Evolutionary conservation across 2,329 filamentous ascomycete genomes (phyloP).

Genomic region (Coniochaeta sp.): DNA sequence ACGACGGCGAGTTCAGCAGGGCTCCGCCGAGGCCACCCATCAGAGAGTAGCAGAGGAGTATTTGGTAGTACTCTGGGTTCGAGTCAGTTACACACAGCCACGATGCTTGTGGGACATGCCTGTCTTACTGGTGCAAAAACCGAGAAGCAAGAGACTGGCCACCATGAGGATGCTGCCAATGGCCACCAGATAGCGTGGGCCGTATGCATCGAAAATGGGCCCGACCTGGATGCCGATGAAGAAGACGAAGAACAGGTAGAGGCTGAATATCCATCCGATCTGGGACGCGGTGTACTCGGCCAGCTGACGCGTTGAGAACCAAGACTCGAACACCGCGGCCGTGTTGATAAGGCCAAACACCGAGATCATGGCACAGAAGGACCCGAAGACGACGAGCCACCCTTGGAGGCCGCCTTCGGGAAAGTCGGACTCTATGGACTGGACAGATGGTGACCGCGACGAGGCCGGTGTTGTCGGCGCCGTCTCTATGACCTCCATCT

Average conservation of each 20-base stretch:
- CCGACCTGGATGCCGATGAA: slow-evolving; percentile 78
- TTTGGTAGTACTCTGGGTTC: slow-evolving; percentile 64
- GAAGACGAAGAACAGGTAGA: slow-evolving; percentile 76
- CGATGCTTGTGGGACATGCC: not conserved
- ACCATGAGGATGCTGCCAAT: slow-evolving; percentile 56
- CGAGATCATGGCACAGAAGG: slow-evolving; percentile 64
- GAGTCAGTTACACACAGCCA: slow-evolving; percentile 4
- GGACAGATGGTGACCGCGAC: slow-evolving; percentile 7
- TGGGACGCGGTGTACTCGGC: slow-evolving; percentile 56
- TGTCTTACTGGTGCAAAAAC: slow-evolving; percentile 49
- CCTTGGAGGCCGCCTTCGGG: slow-evolving; percentile 68
- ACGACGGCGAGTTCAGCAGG: slow-evolving; percentile 69
- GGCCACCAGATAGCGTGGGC: slow-evolving; percentile 60
- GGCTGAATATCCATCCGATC: slow-evolving; percentile 81
- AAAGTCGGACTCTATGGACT: slow-evolving; percentile 31
- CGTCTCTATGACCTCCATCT: not conserved
- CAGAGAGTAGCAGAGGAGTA: slow-evolving; percentile 69
- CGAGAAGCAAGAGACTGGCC: slow-evolving; percentile 58
- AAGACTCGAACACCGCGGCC: slow-evolving; percentile 71
- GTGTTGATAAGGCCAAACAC: slow-evolving; percentile 68
- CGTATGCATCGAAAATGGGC: slow-evolving; percentile 71
- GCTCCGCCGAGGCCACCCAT: slow-evolving; percentile 67
- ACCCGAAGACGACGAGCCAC: slow-evolving; percentile 73
- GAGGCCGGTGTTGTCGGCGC: slow-evolving; percentile 3
- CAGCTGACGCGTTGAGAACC: slow-evolving; percentile 67